A percentile compares a stretch with the other conserved stretches of the same genome.
phyloP scores from a whole-genome alignment of 139 green algal species.

The Chloropicon primus region DNA sequence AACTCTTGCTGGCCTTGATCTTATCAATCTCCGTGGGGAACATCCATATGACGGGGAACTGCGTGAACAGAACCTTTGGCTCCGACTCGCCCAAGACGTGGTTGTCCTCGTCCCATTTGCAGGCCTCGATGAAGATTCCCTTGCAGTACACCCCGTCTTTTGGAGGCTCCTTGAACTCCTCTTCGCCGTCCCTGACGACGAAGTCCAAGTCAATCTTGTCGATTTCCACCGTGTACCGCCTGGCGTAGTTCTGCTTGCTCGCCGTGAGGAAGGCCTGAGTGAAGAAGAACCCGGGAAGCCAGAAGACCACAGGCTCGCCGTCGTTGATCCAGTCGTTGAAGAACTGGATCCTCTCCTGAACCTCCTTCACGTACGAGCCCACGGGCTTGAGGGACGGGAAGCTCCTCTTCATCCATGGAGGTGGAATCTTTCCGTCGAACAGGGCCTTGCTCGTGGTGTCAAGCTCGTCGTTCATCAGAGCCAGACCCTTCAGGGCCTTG shows the following conservation, averaged over 20 bases:
- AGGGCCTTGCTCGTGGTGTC: slow-evolving; percentile 31
- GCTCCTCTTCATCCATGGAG: slow-evolving; percentile 45
- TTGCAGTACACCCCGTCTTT: slow-evolving; percentile 53
- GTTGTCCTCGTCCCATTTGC: slow-evolving; percentile 31
- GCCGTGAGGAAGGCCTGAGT: slow-evolving; percentile 74
- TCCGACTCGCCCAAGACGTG: slow-evolving; percentile 45
- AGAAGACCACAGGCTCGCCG: slow-evolving; percentile 49
- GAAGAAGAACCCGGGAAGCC: slow-evolving; percentile 77
- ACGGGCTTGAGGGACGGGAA: slow-evolving; percentile 66
- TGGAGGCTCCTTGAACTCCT: slow-evolving; percentile 23
- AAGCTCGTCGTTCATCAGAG: slow-evolving; percentile 61
- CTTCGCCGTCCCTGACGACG: slow-evolving; percentile 22
- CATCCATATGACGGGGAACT: slow-evolving; percentile 58
- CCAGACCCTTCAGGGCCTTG: slow-evolving; percentile 63
- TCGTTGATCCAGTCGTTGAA: slow-evolving; percentile 54
- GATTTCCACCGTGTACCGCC: slow-evolving; percentile 35
- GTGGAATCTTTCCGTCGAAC: slow-evolving; percentile 32
- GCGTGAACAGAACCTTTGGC: slow-evolving; percentile 57
- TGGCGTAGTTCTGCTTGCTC: slow-evolving; percentile 68
- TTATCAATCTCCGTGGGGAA: slow-evolving; percentile 23
- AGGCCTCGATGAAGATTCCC: slow-evolving; percentile 66
- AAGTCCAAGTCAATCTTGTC: slow-evolving; percentile 68
- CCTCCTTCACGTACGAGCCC: slow-evolving; percentile 54
- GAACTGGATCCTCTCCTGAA: slow-evolving; percentile 44
- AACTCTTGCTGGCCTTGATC: slow-evolving; percentile 25